Conservation (phyloP, 108 stramenopile species). For the Cyclotella baltica region DNA sequence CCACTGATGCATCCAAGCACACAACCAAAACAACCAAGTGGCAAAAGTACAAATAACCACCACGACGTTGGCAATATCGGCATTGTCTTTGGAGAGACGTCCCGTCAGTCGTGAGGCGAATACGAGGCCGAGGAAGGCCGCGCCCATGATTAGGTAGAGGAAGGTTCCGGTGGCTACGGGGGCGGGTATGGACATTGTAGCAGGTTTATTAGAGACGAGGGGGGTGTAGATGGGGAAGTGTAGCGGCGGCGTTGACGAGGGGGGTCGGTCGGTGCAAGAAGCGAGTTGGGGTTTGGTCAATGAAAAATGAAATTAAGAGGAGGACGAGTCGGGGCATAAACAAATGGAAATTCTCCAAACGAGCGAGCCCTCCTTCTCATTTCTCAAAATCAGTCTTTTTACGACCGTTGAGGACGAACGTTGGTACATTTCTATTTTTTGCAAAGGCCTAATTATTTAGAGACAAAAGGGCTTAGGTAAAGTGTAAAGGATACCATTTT, state of each 20-base stretch:
- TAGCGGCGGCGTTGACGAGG: not conserved
- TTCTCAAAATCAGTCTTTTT: not conserved
- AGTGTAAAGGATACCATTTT: too few species aligned
- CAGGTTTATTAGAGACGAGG: not conserved
- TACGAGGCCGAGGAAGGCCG: conserved; percentile 62
- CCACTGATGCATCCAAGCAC: conserved; percentile 95
- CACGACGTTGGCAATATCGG: conserved; percentile 87
- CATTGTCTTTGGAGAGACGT: conserved; percentile 82
- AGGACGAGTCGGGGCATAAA: too few species aligned
- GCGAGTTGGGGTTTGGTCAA: too few species aligned
- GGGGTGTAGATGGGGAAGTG: not conserved
- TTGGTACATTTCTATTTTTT: too few species aligned
- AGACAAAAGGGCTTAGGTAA: not conserved
- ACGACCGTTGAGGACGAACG: too few species aligned
- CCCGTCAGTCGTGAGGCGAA: conserved; percentile 73
- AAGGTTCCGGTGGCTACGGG: conserved; percentile 80
- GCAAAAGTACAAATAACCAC: conserved; percentile 69
- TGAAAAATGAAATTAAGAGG: too few species aligned
- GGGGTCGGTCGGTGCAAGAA: too few species aligned
- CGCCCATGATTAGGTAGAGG: conserved; percentile 75
- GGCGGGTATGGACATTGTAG: conserved; percentile 76
- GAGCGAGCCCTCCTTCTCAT: too few species aligned
- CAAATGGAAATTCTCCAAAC: too few species aligned
- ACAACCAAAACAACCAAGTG: conserved; percentile 92
- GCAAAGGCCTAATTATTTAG: too few species aligned